A percentile compares a stretch with the other conserved stretches of the same genome.
Conservation (phyloP, 352 stramenopile genomes). For the Albugo laibachii region DNA sequence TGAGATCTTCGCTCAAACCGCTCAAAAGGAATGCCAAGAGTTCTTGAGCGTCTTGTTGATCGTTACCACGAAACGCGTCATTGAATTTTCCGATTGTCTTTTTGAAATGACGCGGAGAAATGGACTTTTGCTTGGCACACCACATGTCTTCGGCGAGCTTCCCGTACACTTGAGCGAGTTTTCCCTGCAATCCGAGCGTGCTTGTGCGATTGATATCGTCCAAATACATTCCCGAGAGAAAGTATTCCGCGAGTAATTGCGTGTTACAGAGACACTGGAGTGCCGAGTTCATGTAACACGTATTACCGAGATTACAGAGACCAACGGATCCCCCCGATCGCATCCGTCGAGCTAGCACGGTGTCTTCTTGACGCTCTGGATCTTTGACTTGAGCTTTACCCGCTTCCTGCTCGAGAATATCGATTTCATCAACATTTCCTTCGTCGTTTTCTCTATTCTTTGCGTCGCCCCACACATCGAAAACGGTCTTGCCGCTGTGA, state of each 20-base stretch:
- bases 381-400: slow-evolving; percentile 24
- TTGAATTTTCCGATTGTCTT: slow-evolving; percentile 89
- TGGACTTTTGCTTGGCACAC: slow-evolving; percentile 85
- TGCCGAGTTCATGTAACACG: slow-evolving; percentile 91
- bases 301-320: slow-evolving; percentile 86
- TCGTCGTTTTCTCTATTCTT: slow-evolving; percentile 15
- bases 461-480: slow-evolving; percentile 75
- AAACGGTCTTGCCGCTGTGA: slow-evolving; percentile 25
- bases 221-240: slow-evolving; percentile 84
- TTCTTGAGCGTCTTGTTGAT: slow-evolving; percentile 97
- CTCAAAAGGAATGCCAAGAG: slow-evolving; percentile 92
- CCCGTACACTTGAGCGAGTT: slow-evolving; percentile 89
- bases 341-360: slow-evolving; percentile 52
- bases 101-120: slow-evolving; percentile 87
- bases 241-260: slow-evolving; percentile 89
- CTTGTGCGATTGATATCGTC: slow-evolving; percentile 93
- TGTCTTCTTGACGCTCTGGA: slow-evolving; percentile 21
- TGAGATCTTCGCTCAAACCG: slow-evolving; percentile 96
- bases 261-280: slow-evolving; percentile 92
- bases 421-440: slow-evolving; percentile 22
- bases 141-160: slow-evolving; percentile 92
- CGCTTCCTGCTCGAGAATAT: not conserved
- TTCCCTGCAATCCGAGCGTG: slow-evolving; percentile 88
- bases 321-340: slow-evolving; percentile 53
- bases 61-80: slow-evolving; percentile 89